Base-by-base conservation (phyloP, 176 grass and related monocot genomes). In the Bonia amplexicaulis region DNA sequence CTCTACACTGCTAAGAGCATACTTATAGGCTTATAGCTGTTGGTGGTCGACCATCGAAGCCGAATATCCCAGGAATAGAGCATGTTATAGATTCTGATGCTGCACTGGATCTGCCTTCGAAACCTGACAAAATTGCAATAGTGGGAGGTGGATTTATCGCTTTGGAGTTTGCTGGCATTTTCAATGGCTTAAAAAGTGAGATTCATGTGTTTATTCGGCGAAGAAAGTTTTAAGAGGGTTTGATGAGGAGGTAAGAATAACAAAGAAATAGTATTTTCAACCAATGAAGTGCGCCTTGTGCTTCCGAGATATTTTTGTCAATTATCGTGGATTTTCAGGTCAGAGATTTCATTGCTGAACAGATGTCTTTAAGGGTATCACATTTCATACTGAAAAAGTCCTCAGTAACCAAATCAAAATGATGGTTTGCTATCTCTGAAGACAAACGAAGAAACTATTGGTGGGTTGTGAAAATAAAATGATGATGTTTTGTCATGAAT, bases 151-250 rank as follows among this genome's bases (percentile, higher is more conserved):
- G 93, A 57, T 95, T 92, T 76, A 95, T 92, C 73, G 90, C 93
- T 88, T 89, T 95, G 80, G 93, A 95, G 61, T 95, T 92, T 77
- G 90, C 90, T 71, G 93, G 93, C 26, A 92, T 95, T 23, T 95
- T 95, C 73, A 92, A 83, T 88, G 93, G 93, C 59, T 92, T 95
- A 74, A 92, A 76, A 79, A 92, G 93, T 88, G 90, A 92, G 4
- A 90, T 95, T 48, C 93, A 95, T 90, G 87, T 95, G 74, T 95
- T 95, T 84, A 92, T 95, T 69, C 85, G 93, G 68, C 93, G 78
- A 92, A 88, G 41, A 86, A 95, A 80, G 87, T 95, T 27, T 86
- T 95, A 37, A 86, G 93, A 82, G 93, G 90, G 26, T 95, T 95
- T 88, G 93, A 95, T 92, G 93, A 95, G 75, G 93, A 95, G 88